phyloP scores from a whole-genome alignment of 257 asterid genomes.

The Fraxinus americana region DNA sequence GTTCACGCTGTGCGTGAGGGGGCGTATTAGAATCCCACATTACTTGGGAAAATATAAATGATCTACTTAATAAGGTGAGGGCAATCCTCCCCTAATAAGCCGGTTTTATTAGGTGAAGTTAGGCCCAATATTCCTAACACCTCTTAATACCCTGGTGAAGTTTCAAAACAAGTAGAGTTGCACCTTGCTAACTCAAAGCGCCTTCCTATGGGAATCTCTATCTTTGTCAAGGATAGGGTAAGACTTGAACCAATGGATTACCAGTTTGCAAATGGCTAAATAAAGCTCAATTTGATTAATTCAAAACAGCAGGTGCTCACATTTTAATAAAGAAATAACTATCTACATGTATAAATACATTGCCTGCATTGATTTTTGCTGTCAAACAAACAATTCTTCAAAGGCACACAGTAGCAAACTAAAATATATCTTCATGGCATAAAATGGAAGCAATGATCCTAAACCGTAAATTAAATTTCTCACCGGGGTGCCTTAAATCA shows the following conservation, averaged over 20 bases:
- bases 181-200: background rate
- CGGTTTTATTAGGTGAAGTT: no score
- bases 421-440: background rate
- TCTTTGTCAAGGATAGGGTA: background rate
- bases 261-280: background rate
- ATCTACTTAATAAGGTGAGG: no score
- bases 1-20: no score
- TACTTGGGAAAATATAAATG: no score
- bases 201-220: background rate
- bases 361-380: background rate
- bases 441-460: background rate
- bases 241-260: background rate
- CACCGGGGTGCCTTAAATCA: background rate
- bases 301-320: background rate
- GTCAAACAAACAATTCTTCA: background rate
- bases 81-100: no score
- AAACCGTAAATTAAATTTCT: background rate
- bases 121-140: no score
- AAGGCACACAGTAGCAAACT: background rate
- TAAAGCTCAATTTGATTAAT: background rate
- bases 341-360: background rate
- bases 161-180: background rate
- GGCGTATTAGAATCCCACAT: no score
- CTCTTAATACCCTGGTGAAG: background rate
- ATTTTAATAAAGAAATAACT: background rate